phyloP scores from a whole-genome alignment of 139 green algal genomes.

The Closterium sp. region DNA sequence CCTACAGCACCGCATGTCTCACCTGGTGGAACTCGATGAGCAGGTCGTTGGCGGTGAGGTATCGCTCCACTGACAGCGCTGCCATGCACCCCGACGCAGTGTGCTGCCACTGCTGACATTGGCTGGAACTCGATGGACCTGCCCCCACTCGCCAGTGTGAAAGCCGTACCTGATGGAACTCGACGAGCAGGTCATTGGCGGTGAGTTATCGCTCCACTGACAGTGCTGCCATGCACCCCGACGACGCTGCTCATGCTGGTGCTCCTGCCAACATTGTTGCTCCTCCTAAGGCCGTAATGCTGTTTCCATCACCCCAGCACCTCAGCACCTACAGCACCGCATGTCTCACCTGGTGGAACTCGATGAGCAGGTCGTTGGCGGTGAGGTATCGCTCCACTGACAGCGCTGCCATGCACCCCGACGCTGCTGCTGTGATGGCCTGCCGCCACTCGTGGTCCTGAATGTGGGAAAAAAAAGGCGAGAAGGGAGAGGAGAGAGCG shows the following conservation, averaged over 20 bases:
- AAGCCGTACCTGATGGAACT: too few species aligned
- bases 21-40: slow-evolving; percentile 52
- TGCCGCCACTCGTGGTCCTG: slow-evolving; percentile 62
- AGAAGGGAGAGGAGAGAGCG: too few species aligned
- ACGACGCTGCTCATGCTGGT: slow-evolving; percentile 62
- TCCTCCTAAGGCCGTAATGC: not conserved
- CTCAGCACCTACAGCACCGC: not conserved
- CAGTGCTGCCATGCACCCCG: slow-evolving; percentile 93
- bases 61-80: slow-evolving; percentile 88
- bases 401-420: slow-evolving; percentile 92
- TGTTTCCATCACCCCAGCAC: not conserved
- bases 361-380: slow-evolving; percentile 11
- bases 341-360: slow-evolving; percentile 38
- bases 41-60: slow-evolving; percentile 72
- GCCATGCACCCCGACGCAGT: slow-evolving; percentile 94
- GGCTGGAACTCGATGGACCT: too few species aligned
- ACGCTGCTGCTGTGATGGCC: slow-evolving; percentile 93
- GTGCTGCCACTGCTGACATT: slow-evolving; percentile 64
- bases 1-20: not conserved
- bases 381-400: slow-evolving; percentile 78
- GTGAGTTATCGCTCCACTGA: slow-evolving; percentile 77
- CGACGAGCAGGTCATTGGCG: slow-evolving; percentile 68
- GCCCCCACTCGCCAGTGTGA: too few species aligned
- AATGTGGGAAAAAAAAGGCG: not conserved
- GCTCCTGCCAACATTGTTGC: not conserved